Base-by-base conservation (phyloP, 2,329 filamentous ascomycete genomes). In the Helicocarpus griseus region DNA sequence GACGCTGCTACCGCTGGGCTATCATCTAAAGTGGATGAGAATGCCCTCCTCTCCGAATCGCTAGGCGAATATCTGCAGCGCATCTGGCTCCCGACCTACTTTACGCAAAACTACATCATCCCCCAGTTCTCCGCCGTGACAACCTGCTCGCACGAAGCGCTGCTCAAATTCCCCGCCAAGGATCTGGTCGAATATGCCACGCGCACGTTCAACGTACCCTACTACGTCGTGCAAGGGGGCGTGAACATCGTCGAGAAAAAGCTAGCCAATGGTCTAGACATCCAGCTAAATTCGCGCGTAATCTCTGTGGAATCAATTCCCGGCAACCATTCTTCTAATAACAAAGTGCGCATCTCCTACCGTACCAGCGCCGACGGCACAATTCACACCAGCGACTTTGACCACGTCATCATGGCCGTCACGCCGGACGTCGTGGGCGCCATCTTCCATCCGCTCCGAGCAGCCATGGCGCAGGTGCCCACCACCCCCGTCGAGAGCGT, bases 111-210 rank as follows among this genome's bases (percentile, higher is more conserved):
- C 31, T 81, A 81, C 57, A 60, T 82, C 6, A 63, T 81, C 0
- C 79, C 79, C 0, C 65, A 80, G 4, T 69, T 82, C 36, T 75
- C 77, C 47, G 73, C 73, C 53, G 75, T 81, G 5, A 73, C 73
- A 3, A 81, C 78, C 1, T 81, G 77, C 57, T 70, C 77, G 0
- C 78, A 81, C 50, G 63, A 68, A 1, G 69, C 72, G 28, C 61
- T 81, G 2, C 63, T 80, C 1, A 61, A 63, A 0, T 81, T 78
- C 24, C 78, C 78, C 0, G 79, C 78, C 1, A 71, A 67, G 41
- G 78, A 81, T 50, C 52, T 80, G 4, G 67, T 74, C 21, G 70
- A 69, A 11, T 81, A 80, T 60, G 77, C 77, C 58, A 69, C 66
- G 40, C 63, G 63, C 14, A 73, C 75, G 1, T 67, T 74, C 36